These are phyloP conservation scores for Boletus edulis DNA, from an alignment of 768 basidiomycete species.

Conservation along the genomic window DNA sequence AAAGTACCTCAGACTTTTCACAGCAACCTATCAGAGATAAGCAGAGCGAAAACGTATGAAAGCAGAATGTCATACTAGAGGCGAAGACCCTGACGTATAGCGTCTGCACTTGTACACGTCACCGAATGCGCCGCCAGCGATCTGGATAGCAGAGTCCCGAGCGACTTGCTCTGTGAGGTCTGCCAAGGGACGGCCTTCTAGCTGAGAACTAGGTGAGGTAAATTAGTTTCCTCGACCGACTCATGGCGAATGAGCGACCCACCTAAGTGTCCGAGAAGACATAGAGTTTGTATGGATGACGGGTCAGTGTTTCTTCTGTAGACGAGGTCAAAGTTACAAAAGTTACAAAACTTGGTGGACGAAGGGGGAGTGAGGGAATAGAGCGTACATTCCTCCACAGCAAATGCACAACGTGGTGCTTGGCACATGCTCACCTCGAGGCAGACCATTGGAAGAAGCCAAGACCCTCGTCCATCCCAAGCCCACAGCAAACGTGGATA, in stretches of 20 bases:
- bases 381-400: no score
- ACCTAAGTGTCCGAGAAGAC: background rate
- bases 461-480: no score
- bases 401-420: no score
- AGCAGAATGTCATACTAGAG: background rate
- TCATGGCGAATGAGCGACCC: background rate
- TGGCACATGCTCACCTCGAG: no score
- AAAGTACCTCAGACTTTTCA: background rate
- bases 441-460: no score
- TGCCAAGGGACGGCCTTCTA: background rate
- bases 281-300: background rate
- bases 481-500: no score
- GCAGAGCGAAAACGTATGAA: background rate
- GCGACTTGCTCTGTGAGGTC: background rate
- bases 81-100: background rate
- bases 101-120: conserved; percentile 6
- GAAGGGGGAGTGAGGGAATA: background rate
- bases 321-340: no score
- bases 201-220: background rate
- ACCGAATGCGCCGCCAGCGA: background rate
- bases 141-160: background rate
- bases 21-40: background rate
- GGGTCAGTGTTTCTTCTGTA: no score
- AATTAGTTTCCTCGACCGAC: background rate
- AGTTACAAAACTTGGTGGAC: no score